These are phyloP conservation scores for Ocimum tenuiflorum DNA, from an alignment of 257 asterid genomes.

Conservation along the genomic window DNA sequence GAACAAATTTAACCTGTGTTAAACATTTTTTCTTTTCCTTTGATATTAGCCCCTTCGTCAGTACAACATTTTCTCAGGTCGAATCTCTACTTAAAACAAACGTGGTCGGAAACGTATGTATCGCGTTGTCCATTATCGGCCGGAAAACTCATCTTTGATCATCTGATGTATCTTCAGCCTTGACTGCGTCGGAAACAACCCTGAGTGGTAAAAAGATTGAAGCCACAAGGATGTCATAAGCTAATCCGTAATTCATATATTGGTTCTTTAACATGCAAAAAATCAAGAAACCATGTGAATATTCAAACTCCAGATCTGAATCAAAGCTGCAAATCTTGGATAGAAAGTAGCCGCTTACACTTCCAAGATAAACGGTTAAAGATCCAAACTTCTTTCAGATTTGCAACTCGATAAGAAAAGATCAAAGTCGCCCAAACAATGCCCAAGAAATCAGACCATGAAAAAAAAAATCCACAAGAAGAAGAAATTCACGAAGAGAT, in stretches of 20 bases:
- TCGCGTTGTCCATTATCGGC: background rate
- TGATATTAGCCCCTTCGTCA: background rate
- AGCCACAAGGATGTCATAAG: background rate
- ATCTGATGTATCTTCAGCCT: conserved; percentile 29
- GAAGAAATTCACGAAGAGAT: too few species aligned
- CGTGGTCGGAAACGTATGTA: background rate
- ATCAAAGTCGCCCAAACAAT: too few species aligned
- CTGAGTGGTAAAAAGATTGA: conserved; percentile 22
- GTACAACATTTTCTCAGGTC: conserved; percentile 1
- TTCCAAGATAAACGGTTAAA: too few species aligned
- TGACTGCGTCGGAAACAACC: conserved; percentile 26
- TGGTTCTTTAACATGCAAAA: background rate
- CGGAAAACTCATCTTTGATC: conserved; percentile 7
- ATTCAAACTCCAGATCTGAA: too few species aligned
- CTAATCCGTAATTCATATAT: background rate
- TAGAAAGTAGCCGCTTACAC: too few species aligned
- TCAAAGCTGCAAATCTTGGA: too few species aligned
- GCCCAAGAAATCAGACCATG: too few species aligned
- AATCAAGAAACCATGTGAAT: background rate
- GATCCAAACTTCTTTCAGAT: too few species aligned
- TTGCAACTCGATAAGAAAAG: too few species aligned
- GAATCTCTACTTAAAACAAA: background rate
- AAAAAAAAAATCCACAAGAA: too few species aligned
- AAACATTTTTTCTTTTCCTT: background rate
- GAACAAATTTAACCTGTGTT: too few species aligned